A percentile compares a stretch with the other conserved stretches of the same genome.
Conservation (phyloP, 2,329 filamentous ascomycete genomes). For the Rutstroemia sp. region DNA sequence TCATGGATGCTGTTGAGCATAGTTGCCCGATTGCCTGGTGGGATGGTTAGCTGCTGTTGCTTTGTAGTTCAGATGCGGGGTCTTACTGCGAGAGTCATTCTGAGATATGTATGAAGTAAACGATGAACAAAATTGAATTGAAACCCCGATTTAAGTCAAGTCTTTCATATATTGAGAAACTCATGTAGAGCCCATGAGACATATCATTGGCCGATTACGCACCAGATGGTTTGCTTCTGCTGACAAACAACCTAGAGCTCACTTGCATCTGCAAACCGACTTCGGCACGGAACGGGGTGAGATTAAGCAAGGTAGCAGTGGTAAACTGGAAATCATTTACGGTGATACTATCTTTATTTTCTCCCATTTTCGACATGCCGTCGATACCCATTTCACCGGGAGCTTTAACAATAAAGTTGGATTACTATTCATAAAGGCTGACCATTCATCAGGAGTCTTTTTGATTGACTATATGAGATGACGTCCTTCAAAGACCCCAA, state of each 20-base stretch:
- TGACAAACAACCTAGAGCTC: constrained; percentile 3
- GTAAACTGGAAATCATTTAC: no score
- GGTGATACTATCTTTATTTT: no score
- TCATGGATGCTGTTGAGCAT: constrained; percentile 73
- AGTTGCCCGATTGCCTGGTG: constrained; percentile 78
- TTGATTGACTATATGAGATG: not conserved
- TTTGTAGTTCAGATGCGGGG: not conserved
- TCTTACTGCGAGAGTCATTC: constrained; percentile 8
- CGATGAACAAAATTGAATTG: no score
- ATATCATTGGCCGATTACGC: no score
- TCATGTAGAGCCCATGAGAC: no score
- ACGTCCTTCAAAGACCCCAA: constrained; percentile 3
- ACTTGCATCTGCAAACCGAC: constrained; percentile 15
- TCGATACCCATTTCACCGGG: not conserved
- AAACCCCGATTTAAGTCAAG: no score
- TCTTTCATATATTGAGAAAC: no score
- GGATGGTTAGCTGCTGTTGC: not conserved
- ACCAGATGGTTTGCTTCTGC: not conserved
- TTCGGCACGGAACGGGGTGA: constrained; percentile 19
- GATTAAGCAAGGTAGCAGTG: not conserved
- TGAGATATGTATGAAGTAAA: not conserved
- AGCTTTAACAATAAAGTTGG: not conserved
- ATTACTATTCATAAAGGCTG: not conserved
- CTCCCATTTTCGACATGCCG: no score
- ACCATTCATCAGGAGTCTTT: not conserved